Evolutionary conservation across 352 stramenopile species (phyloP).

Genomic region (Pythium pyrilobum): DNA sequence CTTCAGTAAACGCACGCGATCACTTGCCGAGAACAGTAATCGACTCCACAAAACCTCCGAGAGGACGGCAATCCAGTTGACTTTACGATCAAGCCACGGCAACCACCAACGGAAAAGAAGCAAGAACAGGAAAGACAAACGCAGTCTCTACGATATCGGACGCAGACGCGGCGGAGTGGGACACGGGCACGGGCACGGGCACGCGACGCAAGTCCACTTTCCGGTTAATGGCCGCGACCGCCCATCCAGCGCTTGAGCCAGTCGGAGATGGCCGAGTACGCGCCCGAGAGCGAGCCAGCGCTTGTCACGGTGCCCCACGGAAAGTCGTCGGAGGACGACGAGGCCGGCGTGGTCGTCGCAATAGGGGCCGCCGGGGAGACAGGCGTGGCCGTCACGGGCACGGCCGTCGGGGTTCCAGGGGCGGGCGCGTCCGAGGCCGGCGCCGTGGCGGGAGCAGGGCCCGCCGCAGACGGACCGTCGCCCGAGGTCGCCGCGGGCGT

Average conservation of each 20-base stretch:
- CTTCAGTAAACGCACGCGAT: too few species aligned
- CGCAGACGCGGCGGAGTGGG: too few species aligned
- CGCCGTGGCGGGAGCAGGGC: too few species aligned
- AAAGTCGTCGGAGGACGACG: background rate
- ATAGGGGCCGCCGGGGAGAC: background rate
- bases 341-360: background rate
- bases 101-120: too few species aligned
- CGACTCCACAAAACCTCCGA: too few species aligned
- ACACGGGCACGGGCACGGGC: background rate
- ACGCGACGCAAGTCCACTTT: background rate
- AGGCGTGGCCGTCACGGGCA: background rate
- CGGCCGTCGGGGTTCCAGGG: background rate
- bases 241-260: constrained; percentile 1
- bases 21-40: too few species aligned
- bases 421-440: background rate
- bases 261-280: background rate
- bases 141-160: too few species aligned
- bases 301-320: background rate
- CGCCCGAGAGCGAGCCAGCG: background rate
- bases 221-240: background rate
- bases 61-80: too few species aligned
- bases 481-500: background rate
- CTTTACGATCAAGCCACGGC: too few species aligned
- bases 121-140: background rate
- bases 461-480: background rate